Conservation (phyloP, 805 yeast genomes). For the Lipomyces starkeyi region DNA sequence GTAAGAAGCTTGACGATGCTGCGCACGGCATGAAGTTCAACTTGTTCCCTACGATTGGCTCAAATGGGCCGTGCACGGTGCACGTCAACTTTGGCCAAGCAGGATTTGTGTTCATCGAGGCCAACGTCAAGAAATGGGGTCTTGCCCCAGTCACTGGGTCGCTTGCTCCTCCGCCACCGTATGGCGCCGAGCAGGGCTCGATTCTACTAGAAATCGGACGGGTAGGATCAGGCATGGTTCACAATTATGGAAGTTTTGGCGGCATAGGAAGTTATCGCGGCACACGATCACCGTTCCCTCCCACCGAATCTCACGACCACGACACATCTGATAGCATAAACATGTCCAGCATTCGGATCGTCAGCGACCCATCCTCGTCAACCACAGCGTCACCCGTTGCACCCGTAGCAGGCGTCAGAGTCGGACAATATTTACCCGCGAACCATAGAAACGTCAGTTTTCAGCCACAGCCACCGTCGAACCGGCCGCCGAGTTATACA, state of each 20-base stretch:
- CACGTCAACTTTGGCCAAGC: slow-evolving; percentile 88
- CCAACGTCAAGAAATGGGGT: slow-evolving; percentile 94
- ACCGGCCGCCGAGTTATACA: slow-evolving; percentile 35
- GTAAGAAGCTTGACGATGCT: slow-evolving; percentile 84
- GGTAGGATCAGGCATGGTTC: slow-evolving; percentile 4
- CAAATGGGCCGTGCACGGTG: slow-evolving; percentile 79
- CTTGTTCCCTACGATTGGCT: slow-evolving; percentile 87
- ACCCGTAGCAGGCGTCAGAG: background rate
- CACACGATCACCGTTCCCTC: slow-evolving; percentile 29
- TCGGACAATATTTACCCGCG: background rate
- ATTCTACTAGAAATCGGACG: slow-evolving; percentile 63
- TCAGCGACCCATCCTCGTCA: slow-evolving; percentile 11
- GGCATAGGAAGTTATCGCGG: slow-evolving; percentile 14
- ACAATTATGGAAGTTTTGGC: slow-evolving; percentile 15
- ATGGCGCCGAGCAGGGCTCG: slow-evolving; percentile 78
- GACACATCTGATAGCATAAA: slow-evolving; percentile 19
- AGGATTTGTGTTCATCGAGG: slow-evolving; percentile 90
- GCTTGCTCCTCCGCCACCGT: slow-evolving; percentile 93
- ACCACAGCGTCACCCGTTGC: slow-evolving; percentile 7
- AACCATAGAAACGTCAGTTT: slow-evolving; percentile 15
- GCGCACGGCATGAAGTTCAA: slow-evolving; percentile 73
- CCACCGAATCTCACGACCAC: slow-evolving; percentile 22
- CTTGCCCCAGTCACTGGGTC: slow-evolving; percentile 88
- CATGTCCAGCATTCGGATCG: slow-evolving; percentile 11
- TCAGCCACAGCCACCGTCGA: slow-evolving; percentile 28